Evolutionary conservation across 805 yeast genomes (phyloP).

Genomic region (Cyberlindnera mycetangii): DNA sequence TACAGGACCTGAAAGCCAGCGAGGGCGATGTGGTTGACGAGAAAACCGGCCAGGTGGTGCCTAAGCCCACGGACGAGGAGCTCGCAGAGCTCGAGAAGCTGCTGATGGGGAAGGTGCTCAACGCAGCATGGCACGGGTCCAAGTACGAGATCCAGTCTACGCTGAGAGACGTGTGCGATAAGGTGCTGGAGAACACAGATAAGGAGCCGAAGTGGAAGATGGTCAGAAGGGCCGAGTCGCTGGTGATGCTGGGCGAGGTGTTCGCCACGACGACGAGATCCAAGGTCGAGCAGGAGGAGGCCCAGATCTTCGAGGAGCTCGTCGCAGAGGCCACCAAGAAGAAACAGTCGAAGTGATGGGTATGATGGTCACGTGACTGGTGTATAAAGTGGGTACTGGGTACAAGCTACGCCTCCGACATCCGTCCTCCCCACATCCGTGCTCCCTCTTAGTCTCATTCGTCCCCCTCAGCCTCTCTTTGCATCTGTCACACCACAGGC

Average conservation of each 20-base stretch:
- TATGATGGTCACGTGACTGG: too few relatives aligned
- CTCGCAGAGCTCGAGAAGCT: conserved; percentile 70
- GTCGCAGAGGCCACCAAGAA: conserved; percentile 52
- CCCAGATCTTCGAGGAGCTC: conserved; percentile 71
- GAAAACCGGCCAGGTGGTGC: conserved; percentile 48
- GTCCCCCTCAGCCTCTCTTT: too few relatives aligned
- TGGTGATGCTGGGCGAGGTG: conserved; percentile 59
- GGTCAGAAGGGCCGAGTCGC: conserved; percentile 59
- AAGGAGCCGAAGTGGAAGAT: conserved; percentile 44
- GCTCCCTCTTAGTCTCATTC: too few relatives aligned
- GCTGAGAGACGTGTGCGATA: conserved; percentile 67
- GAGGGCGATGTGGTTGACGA: conserved; percentile 42
- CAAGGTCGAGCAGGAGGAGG: conserved; percentile 70
- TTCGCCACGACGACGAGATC: conserved; percentile 59
- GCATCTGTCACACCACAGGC: too few relatives aligned
- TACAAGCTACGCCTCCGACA: too few relatives aligned
- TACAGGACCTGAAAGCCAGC: conserved; percentile 50
- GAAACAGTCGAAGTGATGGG: conserved; percentile 22
- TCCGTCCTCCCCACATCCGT: too few relatives aligned
- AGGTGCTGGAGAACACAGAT: conserved; percentile 50
- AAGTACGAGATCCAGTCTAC: conserved; percentile 75
- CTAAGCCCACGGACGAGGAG: conserved; percentile 60
- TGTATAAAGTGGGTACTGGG: too few relatives aligned
- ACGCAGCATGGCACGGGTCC: conserved; percentile 85
- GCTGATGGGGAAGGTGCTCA: conserved; percentile 73